phyloP scores from a whole-genome alignment of 352 stramenopile species.

The Phytophthora idaei region DNA sequence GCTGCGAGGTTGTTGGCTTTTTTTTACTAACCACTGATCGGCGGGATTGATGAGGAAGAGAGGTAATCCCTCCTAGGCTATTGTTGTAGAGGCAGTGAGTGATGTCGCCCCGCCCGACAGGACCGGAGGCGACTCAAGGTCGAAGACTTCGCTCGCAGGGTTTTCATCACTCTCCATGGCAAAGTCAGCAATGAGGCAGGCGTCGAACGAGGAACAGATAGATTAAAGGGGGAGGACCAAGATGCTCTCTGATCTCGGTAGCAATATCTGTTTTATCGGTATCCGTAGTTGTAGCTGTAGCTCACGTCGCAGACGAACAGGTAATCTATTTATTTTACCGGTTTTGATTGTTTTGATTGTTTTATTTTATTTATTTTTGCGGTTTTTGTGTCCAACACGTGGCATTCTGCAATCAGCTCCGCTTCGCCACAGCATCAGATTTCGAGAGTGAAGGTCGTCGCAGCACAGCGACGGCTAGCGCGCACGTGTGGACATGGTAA shows the following conservation, averaged over 20 bases:
- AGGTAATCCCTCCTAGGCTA: slow-evolving; percentile 7
- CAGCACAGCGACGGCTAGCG: no score
- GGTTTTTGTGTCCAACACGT: background rate
- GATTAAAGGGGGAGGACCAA: no score
- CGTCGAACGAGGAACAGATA: no score
- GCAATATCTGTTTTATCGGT: background rate
- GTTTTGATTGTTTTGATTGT: background rate
- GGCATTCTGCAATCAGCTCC: background rate
- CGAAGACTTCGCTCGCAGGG: no score
- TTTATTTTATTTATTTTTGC: background rate
- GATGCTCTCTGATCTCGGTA: no score
- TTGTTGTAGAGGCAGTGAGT: background rate
- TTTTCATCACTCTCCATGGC: no score
- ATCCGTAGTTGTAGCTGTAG: background rate
- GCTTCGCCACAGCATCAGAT: background rate
- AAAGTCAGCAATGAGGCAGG: no score
- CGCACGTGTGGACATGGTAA: background rate
- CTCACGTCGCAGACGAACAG: background rate
- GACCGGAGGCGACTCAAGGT: background rate
- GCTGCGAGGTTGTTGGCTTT: slow-evolving; percentile 16
- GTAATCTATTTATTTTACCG: background rate
- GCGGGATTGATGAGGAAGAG: slow-evolving; percentile 2
- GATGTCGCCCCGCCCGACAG: slow-evolving; percentile 12
- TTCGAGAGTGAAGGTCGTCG: background rate
- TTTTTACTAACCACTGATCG: slow-evolving; percentile 23